These are phyloP conservation scores for Senna siamea DNA, from an alignment of 306 rosid species.

Conservation along the genomic window DNA sequence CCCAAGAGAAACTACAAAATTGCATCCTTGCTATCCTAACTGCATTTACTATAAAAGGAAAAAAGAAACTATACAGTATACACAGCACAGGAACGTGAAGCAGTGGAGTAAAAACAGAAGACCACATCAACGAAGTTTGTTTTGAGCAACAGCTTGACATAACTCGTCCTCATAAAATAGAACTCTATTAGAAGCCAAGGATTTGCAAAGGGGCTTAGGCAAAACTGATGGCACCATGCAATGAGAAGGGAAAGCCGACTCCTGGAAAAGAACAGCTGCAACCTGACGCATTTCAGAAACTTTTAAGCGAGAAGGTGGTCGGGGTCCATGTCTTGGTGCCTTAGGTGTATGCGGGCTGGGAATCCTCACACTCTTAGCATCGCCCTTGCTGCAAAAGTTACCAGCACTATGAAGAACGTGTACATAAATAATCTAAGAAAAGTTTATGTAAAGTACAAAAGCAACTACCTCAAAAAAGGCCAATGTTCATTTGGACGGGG, in stretches of 20 bases:
- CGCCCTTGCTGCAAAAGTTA: constrained; percentile 62
- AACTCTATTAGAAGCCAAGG: constrained; percentile 87
- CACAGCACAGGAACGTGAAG: constrained; percentile 42
- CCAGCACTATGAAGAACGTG: neutral
- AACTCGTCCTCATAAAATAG: constrained; percentile 89
- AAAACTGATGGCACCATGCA: constrained; percentile 77
- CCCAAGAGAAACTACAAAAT: constrained; percentile 73
- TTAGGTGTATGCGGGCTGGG: constrained; percentile 85
- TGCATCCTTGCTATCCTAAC: constrained; percentile 57
- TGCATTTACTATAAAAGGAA: constrained; percentile 39
- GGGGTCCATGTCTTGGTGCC: constrained; percentile 90
- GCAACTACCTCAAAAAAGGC: constrained; percentile 71
- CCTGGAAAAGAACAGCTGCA: constrained; percentile 91
- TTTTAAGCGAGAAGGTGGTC: constrained; percentile 90
- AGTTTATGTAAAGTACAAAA: neutral
- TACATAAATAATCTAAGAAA: neutral
- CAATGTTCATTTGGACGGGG: constrained; percentile 78
- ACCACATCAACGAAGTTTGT: constrained; percentile 68
- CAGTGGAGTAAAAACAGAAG: constrained; percentile 25
- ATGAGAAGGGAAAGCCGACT: constrained; percentile 67
- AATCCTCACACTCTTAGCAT: constrained; percentile 57
- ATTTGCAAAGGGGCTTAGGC: constrained; percentile 78
- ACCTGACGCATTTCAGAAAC: constrained; percentile 83
- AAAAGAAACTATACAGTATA: constrained; percentile 48
- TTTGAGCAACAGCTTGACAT: constrained; percentile 96